These are phyloP conservation scores for Sporothrix sp. DNA, from an alignment of 2,329 filamentous ascomycete species.

Conservation along the genomic window DNA sequence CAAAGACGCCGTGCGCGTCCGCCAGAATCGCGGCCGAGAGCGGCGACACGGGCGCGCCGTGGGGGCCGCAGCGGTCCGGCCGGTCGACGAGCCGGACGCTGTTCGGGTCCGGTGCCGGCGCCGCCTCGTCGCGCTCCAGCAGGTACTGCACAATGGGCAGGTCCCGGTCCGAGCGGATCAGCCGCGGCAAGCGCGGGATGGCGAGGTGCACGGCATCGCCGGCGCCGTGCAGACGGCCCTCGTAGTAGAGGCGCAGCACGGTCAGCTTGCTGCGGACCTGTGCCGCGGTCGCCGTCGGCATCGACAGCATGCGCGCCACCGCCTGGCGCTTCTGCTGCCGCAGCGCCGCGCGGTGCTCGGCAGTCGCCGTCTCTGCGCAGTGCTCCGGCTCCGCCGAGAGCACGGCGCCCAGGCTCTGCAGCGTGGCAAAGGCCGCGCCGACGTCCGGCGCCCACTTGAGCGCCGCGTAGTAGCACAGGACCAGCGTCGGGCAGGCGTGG, in stretches of 20 bases:
- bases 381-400: too few relatives aligned
- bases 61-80: background rate
- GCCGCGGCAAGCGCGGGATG: constrained; percentile 3
- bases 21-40: background rate
- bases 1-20: background rate
- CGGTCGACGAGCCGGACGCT: background rate
- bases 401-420: background rate
- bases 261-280: background rate
- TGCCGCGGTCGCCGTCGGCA: background rate
- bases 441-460: background rate
- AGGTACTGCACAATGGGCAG: background rate
- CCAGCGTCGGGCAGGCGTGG: too few relatives aligned
- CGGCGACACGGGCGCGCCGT: constrained; percentile 1
- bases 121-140: background rate
- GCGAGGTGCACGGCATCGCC: too few relatives aligned
- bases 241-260: background rate
- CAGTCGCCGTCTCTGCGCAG: too few relatives aligned
- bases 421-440: background rate
- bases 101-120: too few relatives aligned
- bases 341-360: too few relatives aligned
- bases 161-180: background rate
- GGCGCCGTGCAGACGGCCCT: background rate
- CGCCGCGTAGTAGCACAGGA: background rate
- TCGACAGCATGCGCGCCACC: background rate
- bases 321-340: background rate